A percentile compares a stretch with the other conserved stretches of the same genome.
Evolutionary conservation across 2,329 filamentous ascomycete genomes (phyloP).

Genomic region (Colletotrichum acutatum): DNA sequence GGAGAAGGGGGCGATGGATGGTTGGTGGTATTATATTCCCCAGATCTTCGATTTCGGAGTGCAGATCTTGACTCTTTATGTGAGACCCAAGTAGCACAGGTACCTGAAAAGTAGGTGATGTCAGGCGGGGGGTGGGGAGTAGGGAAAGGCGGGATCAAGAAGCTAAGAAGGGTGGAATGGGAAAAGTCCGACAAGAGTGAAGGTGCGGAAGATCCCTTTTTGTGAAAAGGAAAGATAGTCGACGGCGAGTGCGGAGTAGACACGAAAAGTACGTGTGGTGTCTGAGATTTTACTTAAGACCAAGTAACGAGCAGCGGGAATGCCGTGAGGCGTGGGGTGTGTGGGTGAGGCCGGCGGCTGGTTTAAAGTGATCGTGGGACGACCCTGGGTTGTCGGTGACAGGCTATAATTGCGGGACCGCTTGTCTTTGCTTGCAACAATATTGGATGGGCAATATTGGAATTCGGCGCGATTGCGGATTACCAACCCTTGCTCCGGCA

Average conservation of each 20-base stretch:
- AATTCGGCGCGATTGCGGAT: slow-evolving; percentile 34
- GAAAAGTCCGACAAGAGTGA: slow-evolving; percentile 6
- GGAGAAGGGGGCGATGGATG: slow-evolving; percentile 1
- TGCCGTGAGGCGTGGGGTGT: slow-evolving; percentile 30
- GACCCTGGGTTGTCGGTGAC: slow-evolving; percentile 29
- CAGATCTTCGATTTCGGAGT: slow-evolving; percentile 31
- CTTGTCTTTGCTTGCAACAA: slow-evolving; percentile 32
- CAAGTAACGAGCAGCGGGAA: slow-evolving; percentile 11
- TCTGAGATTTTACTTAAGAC: slow-evolving; percentile 7
- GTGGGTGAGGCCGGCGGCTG: slow-evolving; percentile 6
- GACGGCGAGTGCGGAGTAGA: not conserved
- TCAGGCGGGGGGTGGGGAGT: slow-evolving; percentile 14
- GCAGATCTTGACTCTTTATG: slow-evolving; percentile 28
- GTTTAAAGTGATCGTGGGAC: slow-evolving; percentile 34
- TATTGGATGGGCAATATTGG: slow-evolving; percentile 36
- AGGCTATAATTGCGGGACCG: slow-evolving; percentile 33
- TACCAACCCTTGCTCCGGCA: slow-evolving; percentile 28
- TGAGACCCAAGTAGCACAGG: slow-evolving; percentile 17
- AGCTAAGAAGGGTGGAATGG: not conserved
- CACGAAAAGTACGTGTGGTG: not conserved
- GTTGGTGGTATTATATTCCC: slow-evolving; percentile 35
- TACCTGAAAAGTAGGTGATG: slow-evolving; percentile 29
- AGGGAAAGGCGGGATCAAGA: slow-evolving; percentile 3
- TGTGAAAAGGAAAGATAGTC: not conserved
- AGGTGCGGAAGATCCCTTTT: slow-evolving; percentile 10